A percentile compares a stretch with the other conserved stretches of the same genome.
Evolutionary conservation across 495 filamentous ascomycete genomes (phyloP).

Genomic region (Aspergillus cristatus): DNA sequence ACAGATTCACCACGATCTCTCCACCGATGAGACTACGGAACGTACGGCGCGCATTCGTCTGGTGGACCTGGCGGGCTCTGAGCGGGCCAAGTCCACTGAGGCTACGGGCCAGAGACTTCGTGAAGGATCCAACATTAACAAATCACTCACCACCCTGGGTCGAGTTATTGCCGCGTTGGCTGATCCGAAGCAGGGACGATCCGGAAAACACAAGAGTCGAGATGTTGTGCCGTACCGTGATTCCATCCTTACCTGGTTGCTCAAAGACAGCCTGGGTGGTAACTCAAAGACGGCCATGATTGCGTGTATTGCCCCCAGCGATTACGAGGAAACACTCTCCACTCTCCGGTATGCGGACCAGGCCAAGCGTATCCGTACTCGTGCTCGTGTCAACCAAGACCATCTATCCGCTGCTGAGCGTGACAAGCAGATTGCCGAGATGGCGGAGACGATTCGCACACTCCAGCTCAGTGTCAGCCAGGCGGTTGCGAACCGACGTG

Average conservation of each 20-base stretch:
- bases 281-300: constrained; percentile 99
- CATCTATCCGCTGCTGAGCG: constrained; percentile 76
- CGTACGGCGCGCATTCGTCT: constrained; percentile 86
- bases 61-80: constrained; percentile 90
- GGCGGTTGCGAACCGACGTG: constrained; percentile 34
- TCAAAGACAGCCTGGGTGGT: constrained; percentile 90
- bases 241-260: constrained; percentile 92
- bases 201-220: constrained; percentile 44
- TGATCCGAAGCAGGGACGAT: constrained; percentile 57
- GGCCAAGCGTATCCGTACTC: constrained; percentile 94
- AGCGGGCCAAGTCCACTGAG: constrained; percentile 91
- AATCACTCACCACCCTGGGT: constrained; percentile 90
- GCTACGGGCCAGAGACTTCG: constrained; percentile 83
- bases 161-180: constrained; percentile 95
- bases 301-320: constrained; percentile 86
- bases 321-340: constrained; percentile 95
- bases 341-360: constrained; percentile 97
- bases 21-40: constrained; percentile 92
- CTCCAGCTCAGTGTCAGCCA: constrained; percentile 67
- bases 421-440: constrained; percentile 84
- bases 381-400: constrained; percentile 92
- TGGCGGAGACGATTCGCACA: constrained; percentile 83
- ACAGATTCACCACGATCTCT: constrained; percentile 90
- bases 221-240: constrained; percentile 89
- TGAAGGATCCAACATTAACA: constrained; percentile 97